A percentile compares a stretch with the other conserved stretches of the same genome.
Conservation (phyloP, 164 flowering plant species). For the Saururus chinensis region DNA sequence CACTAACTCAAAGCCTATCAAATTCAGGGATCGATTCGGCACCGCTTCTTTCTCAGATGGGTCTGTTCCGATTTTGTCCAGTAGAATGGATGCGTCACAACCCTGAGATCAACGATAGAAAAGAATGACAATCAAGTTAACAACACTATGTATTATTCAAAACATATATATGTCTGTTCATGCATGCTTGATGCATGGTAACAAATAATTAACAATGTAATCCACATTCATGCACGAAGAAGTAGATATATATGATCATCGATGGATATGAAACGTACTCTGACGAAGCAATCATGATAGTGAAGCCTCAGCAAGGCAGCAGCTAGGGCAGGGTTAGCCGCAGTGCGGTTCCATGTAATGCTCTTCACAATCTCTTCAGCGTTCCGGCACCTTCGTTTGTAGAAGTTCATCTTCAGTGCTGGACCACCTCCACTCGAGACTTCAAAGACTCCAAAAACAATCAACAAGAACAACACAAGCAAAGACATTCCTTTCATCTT, state of each 20-base stretch:
- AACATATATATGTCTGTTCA: no score
- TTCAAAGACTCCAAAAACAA: conserved; percentile 2
- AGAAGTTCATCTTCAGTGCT: conserved; percentile 14
- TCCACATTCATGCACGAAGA: no score
- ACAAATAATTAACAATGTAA: no score
- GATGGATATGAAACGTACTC: conserved; percentile 7
- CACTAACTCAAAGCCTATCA: conserved; percentile 18
- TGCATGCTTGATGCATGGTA: no score
- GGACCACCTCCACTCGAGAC: conserved; percentile 4
- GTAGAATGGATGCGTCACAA: conserved; percentile 9
- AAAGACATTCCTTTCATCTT: background rate
- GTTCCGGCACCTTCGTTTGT: conserved; percentile 12
- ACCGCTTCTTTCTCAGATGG: conserved; percentile 17
- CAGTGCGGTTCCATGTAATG: conserved; percentile 11
- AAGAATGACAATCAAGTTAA: background rate
- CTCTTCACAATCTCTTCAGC: conserved; percentile 18
- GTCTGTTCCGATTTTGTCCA: conserved; percentile 7
- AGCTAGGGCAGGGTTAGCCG: conserved; percentile 7
- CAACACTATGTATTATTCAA: no score
- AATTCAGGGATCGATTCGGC: conserved; percentile 10
- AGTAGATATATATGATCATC: conserved; percentile 1
- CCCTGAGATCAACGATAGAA: background rate
- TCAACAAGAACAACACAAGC: background rate
- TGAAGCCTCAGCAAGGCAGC: conserved; percentile 15
- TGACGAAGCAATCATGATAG: conserved; percentile 22